Base-by-base conservation (phyloP, 2,329 filamentous ascomycete species). In the Nemania sp. region DNA sequence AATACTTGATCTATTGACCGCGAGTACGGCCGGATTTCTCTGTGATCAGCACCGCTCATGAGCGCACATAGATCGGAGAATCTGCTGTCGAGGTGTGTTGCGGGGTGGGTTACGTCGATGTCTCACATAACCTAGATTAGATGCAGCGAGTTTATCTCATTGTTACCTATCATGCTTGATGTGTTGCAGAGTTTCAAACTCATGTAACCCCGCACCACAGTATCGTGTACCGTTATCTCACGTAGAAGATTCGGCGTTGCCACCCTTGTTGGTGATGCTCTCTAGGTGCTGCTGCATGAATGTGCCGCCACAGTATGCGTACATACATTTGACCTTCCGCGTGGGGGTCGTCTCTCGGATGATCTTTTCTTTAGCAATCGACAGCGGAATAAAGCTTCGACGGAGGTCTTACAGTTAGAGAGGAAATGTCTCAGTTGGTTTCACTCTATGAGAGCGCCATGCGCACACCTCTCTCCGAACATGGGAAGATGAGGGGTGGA, bases 131-230 rank as follows among this genome's bases (percentile, higher is more conserved):
- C 29, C n/a, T 41, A 26, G 7, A 35, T 53, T 2, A 58, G 26
- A 45, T 58, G n/a, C 15, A 58, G 53, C 20, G 26, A 53, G 20
- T 64, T 13, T 43, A 43, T 43, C 22, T 57, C 41, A 15, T 52
- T 43, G 15, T 45, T 45, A 20, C 41, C 20, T 24, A 41, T 52
- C 1, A 11, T 20, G 52, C n/a, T 53, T 58, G n/a, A 53, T 64
- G 8, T 7, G 3, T 32, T 45, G 8, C n/a, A 57, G n/a, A n/a
- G 35, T 45, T 32, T 53, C 13, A n/a, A 53, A 15, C 20, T 64
- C 54, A 53, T 58, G 35, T 53, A 45, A 27, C 26, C 32, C 7
- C 32, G n/a, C 24, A 52, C 32, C 5, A n/a, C n/a, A 6, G 22
- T 18, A 49, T 57, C 52, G 53, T 22, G 32, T 22, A 7, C 22